Percentiles rank a stretch among this genome's conserved stretches.
Evolutionary conservation across 352 stramenopile species (phyloP).

Genomic region (Globisporangium echinulatum): DNA sequence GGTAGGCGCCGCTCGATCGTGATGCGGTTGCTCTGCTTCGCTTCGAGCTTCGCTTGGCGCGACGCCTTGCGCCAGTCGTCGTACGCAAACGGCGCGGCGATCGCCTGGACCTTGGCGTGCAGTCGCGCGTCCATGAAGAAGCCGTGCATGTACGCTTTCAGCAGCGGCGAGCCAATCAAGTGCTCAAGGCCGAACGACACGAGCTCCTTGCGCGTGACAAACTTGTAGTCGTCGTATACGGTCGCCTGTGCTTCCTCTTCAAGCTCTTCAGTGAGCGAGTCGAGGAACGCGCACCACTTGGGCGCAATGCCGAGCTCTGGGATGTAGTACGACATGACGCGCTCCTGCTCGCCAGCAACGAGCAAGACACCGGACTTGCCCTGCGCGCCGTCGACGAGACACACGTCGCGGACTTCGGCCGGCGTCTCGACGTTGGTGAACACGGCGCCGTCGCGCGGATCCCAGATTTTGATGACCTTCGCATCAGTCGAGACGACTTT

Average conservation of each 20-base stretch:
- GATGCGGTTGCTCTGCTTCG: slow-evolving; percentile 87
- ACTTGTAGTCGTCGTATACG: slow-evolving; percentile 99
- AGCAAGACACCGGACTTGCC: slow-evolving; percentile 94
- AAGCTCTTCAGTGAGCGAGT: slow-evolving; percentile 98
- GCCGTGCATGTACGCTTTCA: slow-evolving; percentile 99
- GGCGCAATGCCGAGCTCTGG: slow-evolving; percentile 95
- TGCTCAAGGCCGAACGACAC: slow-evolving; percentile 95
- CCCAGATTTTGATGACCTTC: slow-evolving; percentile 99
- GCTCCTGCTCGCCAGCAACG: slow-evolving; percentile 95
- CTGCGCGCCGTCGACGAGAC: slow-evolving; percentile 87
- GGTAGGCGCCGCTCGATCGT: slow-evolving; percentile 83
- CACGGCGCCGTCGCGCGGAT: slow-evolving; percentile 82
- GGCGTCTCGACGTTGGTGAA: slow-evolving; percentile 97
- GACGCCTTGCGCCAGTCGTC: slow-evolving; percentile 97
- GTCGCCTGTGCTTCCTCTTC: slow-evolving; percentile 93
- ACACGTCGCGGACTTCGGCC: slow-evolving; percentile 94
- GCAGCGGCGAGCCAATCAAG: slow-evolving; percentile 95
- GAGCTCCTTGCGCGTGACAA: slow-evolving; percentile 94
- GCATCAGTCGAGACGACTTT: slow-evolving; percentile 94
- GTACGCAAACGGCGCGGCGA: slow-evolving; percentile 97
- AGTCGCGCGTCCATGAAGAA: slow-evolving; percentile 99
- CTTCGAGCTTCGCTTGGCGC: slow-evolving; percentile 90
- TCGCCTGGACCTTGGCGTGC: slow-evolving; percentile 95
- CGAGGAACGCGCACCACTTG: slow-evolving; percentile 99
- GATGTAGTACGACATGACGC: slow-evolving; percentile 98